Conservation (phyloP, 2,329 filamentous ascomycete species). For the Grosmannia penicillata region DNA sequence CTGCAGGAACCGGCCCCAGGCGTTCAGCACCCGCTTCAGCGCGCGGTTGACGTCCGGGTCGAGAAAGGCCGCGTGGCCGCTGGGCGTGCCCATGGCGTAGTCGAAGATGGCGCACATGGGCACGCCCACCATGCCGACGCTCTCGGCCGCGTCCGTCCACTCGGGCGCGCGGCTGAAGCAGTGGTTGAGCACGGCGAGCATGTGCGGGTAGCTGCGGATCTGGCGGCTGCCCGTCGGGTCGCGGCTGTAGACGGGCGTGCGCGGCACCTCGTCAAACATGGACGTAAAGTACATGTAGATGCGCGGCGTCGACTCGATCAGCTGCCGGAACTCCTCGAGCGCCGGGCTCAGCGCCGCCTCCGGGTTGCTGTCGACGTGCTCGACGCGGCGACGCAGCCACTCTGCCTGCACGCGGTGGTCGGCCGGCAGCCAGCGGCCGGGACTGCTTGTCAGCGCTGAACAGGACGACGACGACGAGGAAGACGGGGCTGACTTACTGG, state of each 20-base stretch:
- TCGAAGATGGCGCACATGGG: slow-evolving; percentile 38
- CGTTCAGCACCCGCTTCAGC: slow-evolving; percentile 39
- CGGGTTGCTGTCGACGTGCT: slow-evolving; percentile 35
- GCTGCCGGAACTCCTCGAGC: slow-evolving; percentile 46
- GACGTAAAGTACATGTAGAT: slow-evolving; percentile 51
- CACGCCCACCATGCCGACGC: slow-evolving; percentile 37
- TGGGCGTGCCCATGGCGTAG: slow-evolving; percentile 39
- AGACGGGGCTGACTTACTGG: slow-evolving; percentile 20
- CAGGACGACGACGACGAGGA: background rate
- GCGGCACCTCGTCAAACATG: slow-evolving; percentile 56
- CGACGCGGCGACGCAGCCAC: slow-evolving; percentile 44
- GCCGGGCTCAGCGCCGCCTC: slow-evolving; percentile 39
- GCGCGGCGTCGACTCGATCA: slow-evolving; percentile 49
- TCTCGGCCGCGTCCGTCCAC: slow-evolving; percentile 36
- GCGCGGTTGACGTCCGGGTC: slow-evolving; percentile 39
- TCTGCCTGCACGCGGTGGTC: slow-evolving; percentile 47
- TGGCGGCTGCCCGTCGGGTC: slow-evolving; percentile 49
- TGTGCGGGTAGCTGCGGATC: slow-evolving; percentile 50
- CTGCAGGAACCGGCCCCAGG: slow-evolving; percentile 39
- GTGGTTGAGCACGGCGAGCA: slow-evolving; percentile 52
- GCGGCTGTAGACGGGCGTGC: slow-evolving; percentile 40
- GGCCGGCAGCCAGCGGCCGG: slow-evolving; percentile 47
- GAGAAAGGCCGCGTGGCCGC: slow-evolving; percentile 37
- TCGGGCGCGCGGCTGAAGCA: slow-evolving; percentile 34
- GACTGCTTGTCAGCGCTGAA: slow-evolving; percentile 19